These are phyloP conservation scores for Coccomyxa sp. DNA, from an alignment of 139 green algal genomes.

Conservation along the genomic window DNA sequence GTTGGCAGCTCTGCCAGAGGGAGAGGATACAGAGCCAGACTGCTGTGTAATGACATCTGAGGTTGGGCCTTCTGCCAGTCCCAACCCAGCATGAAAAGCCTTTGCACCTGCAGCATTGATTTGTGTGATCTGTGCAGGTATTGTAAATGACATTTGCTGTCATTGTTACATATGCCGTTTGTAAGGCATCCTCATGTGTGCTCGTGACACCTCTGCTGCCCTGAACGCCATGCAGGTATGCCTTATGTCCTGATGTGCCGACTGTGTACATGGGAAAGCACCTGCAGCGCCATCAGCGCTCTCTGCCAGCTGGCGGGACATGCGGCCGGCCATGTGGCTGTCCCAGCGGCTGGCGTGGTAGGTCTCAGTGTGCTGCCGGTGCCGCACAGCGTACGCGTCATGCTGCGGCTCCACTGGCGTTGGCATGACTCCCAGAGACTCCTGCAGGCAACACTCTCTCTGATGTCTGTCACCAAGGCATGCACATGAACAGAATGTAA, in stretches of 20 bases:
- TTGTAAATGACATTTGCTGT: neutral
- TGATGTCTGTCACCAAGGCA: no score
- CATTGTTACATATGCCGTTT: neutral
- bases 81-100: no score
- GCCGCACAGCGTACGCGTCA: neutral
- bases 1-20: no score
- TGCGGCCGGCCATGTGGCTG: neutral
- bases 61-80: no score
- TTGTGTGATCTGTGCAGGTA: no score
- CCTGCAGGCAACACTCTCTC: neutral
- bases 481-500: no score
- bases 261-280: neutral
- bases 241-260: no score
- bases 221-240: no score
- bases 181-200: neutral
- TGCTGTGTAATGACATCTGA: no score
- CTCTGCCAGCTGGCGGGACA: neutral
- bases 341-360: neutral
- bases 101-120: no score
- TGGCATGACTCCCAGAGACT: neutral
- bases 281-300: neutral
- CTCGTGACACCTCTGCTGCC: neutral
- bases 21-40: no score
- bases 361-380: neutral
- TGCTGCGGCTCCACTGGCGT: no score